These are phyloP conservation scores for Penicillium soppii DNA, from an alignment of 495 filamentous ascomycete species.

Conservation along the genomic window DNA sequence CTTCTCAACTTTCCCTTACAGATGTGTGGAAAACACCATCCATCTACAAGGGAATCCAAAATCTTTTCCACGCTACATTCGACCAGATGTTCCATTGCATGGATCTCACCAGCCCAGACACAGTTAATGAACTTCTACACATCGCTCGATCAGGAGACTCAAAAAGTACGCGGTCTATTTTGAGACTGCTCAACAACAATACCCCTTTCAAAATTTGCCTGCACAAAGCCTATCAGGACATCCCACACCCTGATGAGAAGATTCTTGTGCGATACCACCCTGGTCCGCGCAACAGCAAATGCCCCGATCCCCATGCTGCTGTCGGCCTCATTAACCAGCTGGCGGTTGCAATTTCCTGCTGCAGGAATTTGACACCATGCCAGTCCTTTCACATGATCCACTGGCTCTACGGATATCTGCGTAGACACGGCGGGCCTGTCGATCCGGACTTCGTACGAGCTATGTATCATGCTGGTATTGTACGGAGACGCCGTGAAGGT, in stretches of 20 bases:
- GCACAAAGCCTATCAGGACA: constrained; percentile 30
- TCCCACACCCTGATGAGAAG: constrained; percentile 30
- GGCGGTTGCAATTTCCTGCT: constrained; percentile 36
- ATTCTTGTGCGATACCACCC: constrained; percentile 33
- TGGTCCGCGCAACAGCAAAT: constrained; percentile 14
- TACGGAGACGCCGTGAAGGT: constrained; percentile 35
- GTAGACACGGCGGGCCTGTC: constrained; percentile 38
- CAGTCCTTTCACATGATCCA: constrained; percentile 39
- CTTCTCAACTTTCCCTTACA: constrained; percentile 23
- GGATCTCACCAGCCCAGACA: constrained; percentile 33
- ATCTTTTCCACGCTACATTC: constrained; percentile 26
- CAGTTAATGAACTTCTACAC: constrained; percentile 27
- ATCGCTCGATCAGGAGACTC: constrained; percentile 35
- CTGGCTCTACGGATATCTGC: constrained; percentile 40
- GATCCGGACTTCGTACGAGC: constrained; percentile 39
- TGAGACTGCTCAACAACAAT: constrained; percentile 38
- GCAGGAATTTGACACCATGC: constrained; percentile 28
- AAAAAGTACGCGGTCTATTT: constrained; percentile 29
- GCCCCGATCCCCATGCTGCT: constrained; percentile 37
- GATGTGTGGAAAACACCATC: constrained; percentile 31
- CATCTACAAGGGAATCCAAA: constrained; percentile 24
- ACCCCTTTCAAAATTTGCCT: constrained; percentile 41
- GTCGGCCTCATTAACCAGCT: constrained; percentile 41
- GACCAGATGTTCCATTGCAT: constrained; percentile 34
- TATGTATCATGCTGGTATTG: constrained; percentile 48